Evolutionary conservation across 225 moss, liverwort and hornwort species (phyloP), one percentile per base, ranked within the genome.

Genomic region (Sphagnum contortum): DNA sequence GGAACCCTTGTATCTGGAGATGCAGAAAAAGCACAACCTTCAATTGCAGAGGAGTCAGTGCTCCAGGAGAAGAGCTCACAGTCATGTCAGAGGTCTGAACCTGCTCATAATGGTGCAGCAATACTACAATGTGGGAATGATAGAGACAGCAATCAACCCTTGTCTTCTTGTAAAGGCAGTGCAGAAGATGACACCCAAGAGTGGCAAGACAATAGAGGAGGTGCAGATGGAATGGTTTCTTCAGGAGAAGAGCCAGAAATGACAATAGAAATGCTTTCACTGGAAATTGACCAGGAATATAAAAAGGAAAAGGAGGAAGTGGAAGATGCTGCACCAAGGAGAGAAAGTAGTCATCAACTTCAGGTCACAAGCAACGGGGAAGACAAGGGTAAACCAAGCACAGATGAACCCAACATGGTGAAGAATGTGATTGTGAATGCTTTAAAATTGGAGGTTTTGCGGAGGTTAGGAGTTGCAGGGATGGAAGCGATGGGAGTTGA

Each of bases 391-490:
- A 9, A 52, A 9, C 52, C 52, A 52, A 52, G 1, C 29, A 29
- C 29, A 29, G 29, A 29, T 52, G 52, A 5, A 52, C 61, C 74
- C 63, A 82, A 63, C 60, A 73, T 60, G 74, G 50, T 82, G 46
- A 65, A 79, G 65, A 73, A 65, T 61, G 57, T 80, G 75, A 82
- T 91, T 48, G 70, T 70, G 65, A 81, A 92, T 76, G 90, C 96
- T 60, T 64, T 98, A 62, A 86, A 90, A 70, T 79, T 92, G 72
- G 96, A 98, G 72, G 52, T 89, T 2, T 73, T 92, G 12, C 78
- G 92, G 71, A 88, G 96, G 69, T 48, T 98, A 59, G 96, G 96
- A 57, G 72, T 45, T 64, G 88, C 92, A 66, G 92, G 96, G 48
- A 68, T 92, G 77, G 89, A 90, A 74, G 76, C 87, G 59, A 45